Percentiles rank a stretch among this genome's conserved stretches.
Conservation (phyloP, 1,139 yeast genomes). For the Lodderomyces jiufengensis region DNA sequence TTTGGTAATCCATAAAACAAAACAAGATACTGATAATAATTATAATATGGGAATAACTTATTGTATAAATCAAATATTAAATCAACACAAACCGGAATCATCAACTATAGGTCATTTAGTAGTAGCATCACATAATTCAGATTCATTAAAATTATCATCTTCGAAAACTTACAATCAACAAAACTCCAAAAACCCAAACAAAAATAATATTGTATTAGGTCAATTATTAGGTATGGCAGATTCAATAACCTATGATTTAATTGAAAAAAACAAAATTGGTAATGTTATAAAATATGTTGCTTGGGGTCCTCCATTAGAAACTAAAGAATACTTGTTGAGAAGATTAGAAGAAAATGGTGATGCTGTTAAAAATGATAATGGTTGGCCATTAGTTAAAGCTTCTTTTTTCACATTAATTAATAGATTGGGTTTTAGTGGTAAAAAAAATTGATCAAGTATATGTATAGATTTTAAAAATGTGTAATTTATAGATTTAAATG, state of each 20-base stretch:
- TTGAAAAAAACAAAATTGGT: slow-evolving; percentile 58
- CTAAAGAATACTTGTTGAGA: slow-evolving; percentile 85
- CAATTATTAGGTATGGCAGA: slow-evolving; percentile 97
- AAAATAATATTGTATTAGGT: slow-evolving; percentile 74
- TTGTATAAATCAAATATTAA: slow-evolving; percentile 59
- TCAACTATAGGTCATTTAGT: slow-evolving; percentile 77
- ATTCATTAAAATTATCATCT: slow-evolving; percentile 73
- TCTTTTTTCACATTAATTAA: slow-evolving; percentile 42
- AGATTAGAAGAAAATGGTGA: slow-evolving; percentile 96
- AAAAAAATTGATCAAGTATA: too few relatives aligned
- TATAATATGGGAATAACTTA: slow-evolving; percentile 69
- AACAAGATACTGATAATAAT: slow-evolving; percentile 70
- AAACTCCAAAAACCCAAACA: slow-evolving; percentile 31
- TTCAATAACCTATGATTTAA: slow-evolving; percentile 73
- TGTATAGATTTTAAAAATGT: too few relatives aligned
- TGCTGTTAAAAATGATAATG: slow-evolving; percentile 86
- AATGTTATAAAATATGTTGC: slow-evolving; percentile 93
- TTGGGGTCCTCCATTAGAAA: slow-evolving; percentile 96
- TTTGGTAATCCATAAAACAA: slow-evolving; percentile 66
- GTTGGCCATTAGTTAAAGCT: slow-evolving; percentile 68
- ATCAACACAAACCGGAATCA: slow-evolving; percentile 36
- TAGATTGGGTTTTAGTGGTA: too few relatives aligned
- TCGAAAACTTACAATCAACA: slow-evolving; percentile 38
- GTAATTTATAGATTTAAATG: too few relatives aligned
- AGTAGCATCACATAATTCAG: slow-evolving; percentile 86